Base-by-base conservation (phyloP, 768 basidiomycete genomes). In the Hirschioporus abietinus region DNA sequence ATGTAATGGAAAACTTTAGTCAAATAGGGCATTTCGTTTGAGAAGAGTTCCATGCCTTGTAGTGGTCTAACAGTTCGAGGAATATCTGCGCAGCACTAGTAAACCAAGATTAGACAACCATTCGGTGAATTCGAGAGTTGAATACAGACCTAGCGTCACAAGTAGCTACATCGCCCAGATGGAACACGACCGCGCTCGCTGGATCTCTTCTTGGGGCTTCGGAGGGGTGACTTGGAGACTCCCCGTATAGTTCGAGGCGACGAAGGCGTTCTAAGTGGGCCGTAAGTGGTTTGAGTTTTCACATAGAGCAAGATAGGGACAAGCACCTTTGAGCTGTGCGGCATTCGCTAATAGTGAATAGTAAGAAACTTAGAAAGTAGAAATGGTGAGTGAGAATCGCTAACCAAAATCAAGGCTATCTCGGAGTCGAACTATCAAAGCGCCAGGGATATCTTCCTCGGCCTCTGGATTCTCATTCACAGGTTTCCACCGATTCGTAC, bases 241-340 rank as follows among this genome's bases (percentile, higher is more conserved):
- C 77, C 1, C 96, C 96, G 71, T 98, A 99, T 60, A 96, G 75
- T 71, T 99, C 96, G 63, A 99, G 82, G 69, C 95, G 80, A 34
- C 92, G 83, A 26, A 95, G 78, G 20, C 92, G 90, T 75, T 90
- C 95, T 91, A 71, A 58, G 4, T 58, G 30, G 30, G 8, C 23
- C 2, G 23, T 35, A 63, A 24, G 17, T 57, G 30, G 60, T 65
- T 52, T 9, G n/a, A n/a, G n/a, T n/a, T n/a, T n/a, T n/a, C n/a
- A n/a, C n/a, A n/a, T n/a, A n/a, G n/a, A n/a, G n/a, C n/a, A n/a
- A n/a, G n/a, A n/a, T n/a, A n/a, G n/a, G n/a, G n/a, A n/a, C n/a
- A n/a, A n/a, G n/a, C n/a, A 87, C 90, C 95, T 81, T 98, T 98
- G 24, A 99, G 79, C 72, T 96, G 95, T 36, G 95, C 92, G 24